These are phyloP conservation scores for Pythium grandisporangium DNA, from an alignment of 352 stramenopile species.

Conservation along the genomic window DNA sequence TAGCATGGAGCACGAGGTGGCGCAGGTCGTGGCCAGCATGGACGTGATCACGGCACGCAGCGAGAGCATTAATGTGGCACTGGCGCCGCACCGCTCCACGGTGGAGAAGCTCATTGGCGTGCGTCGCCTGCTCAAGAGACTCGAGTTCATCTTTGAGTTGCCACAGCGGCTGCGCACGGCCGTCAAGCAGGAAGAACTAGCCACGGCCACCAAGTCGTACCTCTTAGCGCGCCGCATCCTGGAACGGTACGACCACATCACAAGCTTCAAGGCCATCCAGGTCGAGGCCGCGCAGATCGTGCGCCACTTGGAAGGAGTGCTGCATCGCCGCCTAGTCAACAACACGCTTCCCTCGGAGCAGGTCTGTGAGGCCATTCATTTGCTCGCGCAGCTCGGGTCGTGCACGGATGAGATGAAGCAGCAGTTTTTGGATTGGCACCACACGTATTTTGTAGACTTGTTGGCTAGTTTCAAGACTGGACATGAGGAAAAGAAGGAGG, in stretches of 20 bases:
- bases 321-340: slow-evolving; percentile 50
- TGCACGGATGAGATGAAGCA: slow-evolving; percentile 72
- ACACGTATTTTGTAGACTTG: slow-evolving; percentile 51
- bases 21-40: slow-evolving; percentile 81
- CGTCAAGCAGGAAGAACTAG: slow-evolving; percentile 84
- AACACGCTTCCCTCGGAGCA: slow-evolving; percentile 31
- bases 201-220: slow-evolving; percentile 85
- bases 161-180: slow-evolving; percentile 81
- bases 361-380: slow-evolving; percentile 55
- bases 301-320: slow-evolving; percentile 48
- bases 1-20: slow-evolving; percentile 87
- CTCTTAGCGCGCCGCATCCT: slow-evolving; percentile 80
- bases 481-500: slow-evolving; percentile 14
- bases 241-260: slow-evolving; percentile 81
- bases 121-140: slow-evolving; percentile 90
- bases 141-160: slow-evolving; percentile 97
- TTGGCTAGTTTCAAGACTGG: slow-evolving; percentile 32
- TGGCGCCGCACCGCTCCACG: slow-evolving; percentile 77
- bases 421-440: slow-evolving; percentile 81
- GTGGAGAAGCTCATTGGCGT: slow-evolving; percentile 97
- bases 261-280: slow-evolving; percentile 87
- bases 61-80: slow-evolving; percentile 80
- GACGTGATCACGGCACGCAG: slow-evolving; percentile 83
- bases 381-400: slow-evolving; percentile 54
- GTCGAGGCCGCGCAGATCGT: slow-evolving; percentile 83